These are phyloP conservation scores for Coelastrella sp. DNA, from an alignment of 139 green algal genomes.

Conservation along the genomic window DNA sequence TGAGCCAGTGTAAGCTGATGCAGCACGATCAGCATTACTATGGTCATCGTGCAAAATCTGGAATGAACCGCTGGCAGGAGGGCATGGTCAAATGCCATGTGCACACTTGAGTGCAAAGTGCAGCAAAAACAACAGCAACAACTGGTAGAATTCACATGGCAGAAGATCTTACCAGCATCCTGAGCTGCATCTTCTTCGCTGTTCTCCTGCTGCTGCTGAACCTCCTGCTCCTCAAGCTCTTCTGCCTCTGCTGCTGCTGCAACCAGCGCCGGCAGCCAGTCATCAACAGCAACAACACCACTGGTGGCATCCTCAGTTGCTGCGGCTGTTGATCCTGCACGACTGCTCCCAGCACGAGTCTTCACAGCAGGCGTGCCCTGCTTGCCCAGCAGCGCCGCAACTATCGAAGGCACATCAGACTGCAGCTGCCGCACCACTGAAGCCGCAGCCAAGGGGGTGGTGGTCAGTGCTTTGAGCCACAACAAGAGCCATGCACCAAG, in stretches of 20 bases:
- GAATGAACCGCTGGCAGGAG: no score
- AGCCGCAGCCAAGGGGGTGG: not conserved
- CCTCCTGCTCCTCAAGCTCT: not conserved
- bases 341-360: not conserved
- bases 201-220: not conserved
- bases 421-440: not conserved
- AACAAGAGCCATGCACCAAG: constrained; percentile 16
- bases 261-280: constrained; percentile 35
- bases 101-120: no score
- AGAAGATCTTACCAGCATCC: not conserved
- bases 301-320: not conserved
- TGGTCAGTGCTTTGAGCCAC: constrained; percentile 19
- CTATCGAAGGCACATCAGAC: not conserved
- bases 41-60: not conserved
- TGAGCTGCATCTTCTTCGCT: not conserved
- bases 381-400: constrained; percentile 1
- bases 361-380: not conserved
- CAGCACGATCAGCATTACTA: not conserved
- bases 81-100: no score
- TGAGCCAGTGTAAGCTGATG: not conserved
- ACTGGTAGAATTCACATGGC: not conserved
- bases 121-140: not conserved
- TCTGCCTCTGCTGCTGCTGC: constrained; percentile 16
- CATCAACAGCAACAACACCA: not conserved
- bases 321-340: not conserved